phyloP scores from a whole-genome alignment of 2,329 filamentous ascomycete genomes.

The Exophiala spinifera region DNA sequence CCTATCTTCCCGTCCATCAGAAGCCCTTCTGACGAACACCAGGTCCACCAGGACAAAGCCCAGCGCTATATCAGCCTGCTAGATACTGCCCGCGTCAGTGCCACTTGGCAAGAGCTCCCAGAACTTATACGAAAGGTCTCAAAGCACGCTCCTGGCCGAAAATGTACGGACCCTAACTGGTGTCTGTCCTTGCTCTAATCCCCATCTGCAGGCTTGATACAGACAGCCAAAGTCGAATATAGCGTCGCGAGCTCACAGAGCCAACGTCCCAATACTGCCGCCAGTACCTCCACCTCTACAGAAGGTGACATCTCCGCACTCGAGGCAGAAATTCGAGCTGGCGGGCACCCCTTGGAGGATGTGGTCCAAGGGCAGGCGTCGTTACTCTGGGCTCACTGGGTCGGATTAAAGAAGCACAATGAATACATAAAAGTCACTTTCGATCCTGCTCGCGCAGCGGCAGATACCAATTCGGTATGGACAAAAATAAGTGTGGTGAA shows the following conservation, averaged over 20 bases:
- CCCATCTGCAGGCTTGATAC: conserved; percentile 57
- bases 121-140: conserved; percentile 89
- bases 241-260: conserved; percentile 54
- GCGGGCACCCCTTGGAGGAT: conserved; percentile 48
- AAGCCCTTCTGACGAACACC: conserved; percentile 16
- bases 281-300: conserved; percentile 22
- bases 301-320: conserved; percentile 34
- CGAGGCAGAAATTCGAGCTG: conserved; percentile 18
- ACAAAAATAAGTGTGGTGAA: conserved; percentile 79
- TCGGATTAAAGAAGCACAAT: conserved; percentile 8
- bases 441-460: conserved; percentile 20
- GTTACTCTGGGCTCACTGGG: conserved; percentile 58
- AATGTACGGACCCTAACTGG: conserved; percentile 57
- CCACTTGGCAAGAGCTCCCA: conserved; percentile 79
- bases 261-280: conserved; percentile 31
- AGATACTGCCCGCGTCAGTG: conserved; percentile 82
- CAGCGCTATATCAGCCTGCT: conserved; percentile 76
- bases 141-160: conserved; percentile 83
- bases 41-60: conserved; percentile 66
- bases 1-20: not conserved
- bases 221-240: conserved; percentile 67
- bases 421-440: conserved; percentile 21
- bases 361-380: conserved; percentile 76
- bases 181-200: conserved; percentile 13
- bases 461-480: conserved; percentile 56